A percentile compares a stretch with the other conserved stretches of the same genome.
phyloP scores from a whole-genome alignment of 495 filamentous ascomycete species.

The Penicillium psychrofluorescens region DNA sequence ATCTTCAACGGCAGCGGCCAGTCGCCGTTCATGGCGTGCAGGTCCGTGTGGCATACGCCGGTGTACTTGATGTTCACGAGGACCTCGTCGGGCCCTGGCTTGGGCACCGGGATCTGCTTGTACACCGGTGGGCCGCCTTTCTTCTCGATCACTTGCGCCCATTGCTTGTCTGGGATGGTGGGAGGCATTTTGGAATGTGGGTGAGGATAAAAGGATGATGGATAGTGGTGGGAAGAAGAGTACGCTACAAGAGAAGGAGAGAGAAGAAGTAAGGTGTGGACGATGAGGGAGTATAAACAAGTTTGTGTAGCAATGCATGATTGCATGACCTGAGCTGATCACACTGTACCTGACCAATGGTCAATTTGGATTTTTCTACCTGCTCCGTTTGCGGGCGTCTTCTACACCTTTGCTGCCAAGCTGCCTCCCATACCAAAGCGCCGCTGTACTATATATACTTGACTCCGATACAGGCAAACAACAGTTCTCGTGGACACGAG shows the following conservation, averaged over 20 bases:
- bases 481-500: too few relatives aligned
- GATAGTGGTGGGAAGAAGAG: background rate
- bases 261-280: background rate
- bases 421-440: too few relatives aligned
- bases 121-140: conserved; percentile 64
- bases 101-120: conserved; percentile 71
- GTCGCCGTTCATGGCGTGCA: conserved; percentile 78
- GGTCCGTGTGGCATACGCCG: conserved; percentile 83
- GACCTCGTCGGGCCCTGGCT: conserved; percentile 77
- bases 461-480: too few relatives aligned
- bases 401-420: too few relatives aligned
- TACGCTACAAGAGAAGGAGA: background rate
- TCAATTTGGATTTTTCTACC: too few relatives aligned
- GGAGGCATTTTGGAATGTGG: conserved; percentile 6
- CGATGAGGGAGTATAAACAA: background rate
- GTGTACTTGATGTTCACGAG: conserved; percentile 84
- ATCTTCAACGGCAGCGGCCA: conserved; percentile 74
- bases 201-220: background rate
- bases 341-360: too few relatives aligned
- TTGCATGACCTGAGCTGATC: too few relatives aligned
- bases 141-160: conserved; percentile 78
- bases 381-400: too few relatives aligned
- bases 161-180: conserved; percentile 63
- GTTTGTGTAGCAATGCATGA: background rate
- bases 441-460: too few relatives aligned